phyloP scores from a whole-genome alignment of 2,329 filamentous ascomycete genomes.

The Fusarium poae region DNA sequence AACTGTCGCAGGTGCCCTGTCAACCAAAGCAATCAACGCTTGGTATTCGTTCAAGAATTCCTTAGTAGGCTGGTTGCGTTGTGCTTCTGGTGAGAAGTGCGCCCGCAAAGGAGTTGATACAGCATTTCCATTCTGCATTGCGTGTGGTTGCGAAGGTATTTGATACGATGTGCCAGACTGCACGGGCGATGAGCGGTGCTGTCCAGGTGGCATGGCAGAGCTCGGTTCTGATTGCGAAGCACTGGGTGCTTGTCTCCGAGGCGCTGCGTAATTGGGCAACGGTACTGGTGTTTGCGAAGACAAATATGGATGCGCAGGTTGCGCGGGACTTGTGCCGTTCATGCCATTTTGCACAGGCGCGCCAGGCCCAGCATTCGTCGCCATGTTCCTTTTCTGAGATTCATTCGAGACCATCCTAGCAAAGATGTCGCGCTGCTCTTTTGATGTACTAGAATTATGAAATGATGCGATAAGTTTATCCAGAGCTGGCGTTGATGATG shows the following conservation, averaged over 20 bases:
- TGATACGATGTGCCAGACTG: conserved; percentile 11
- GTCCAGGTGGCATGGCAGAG: conserved; percentile 12
- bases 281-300: conserved; percentile 24
- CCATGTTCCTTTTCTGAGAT: conserved; percentile 21
- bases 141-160: conserved; percentile 2
- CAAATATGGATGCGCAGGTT: not conserved
- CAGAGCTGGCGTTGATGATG: conserved; percentile 2
- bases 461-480: conserved; percentile 24
- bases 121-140: conserved; percentile 10
- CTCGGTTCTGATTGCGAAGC: conserved; percentile 13
- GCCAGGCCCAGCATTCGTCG: conserved; percentile 14
- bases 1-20: conserved; percentile 58
- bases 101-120: not conserved
- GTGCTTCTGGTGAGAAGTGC: conserved; percentile 7
- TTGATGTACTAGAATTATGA: not conserved
- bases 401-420: conserved; percentile 8
- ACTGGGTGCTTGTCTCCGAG: not conserved
- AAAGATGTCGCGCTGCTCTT: conserved; percentile 14
- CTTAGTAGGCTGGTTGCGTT: conserved; percentile 40
- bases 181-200: conserved; percentile 25
- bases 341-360: conserved; percentile 15
- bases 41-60: conserved; percentile 45
- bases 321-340: conserved; percentile 20
- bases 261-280: conserved; percentile 18
- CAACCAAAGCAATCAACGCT: conserved; percentile 51